Percentiles rank a stretch among this genome's conserved stretches.
These are phyloP conservation scores for Echium plantagineum DNA, from an alignment of 257 asterid species.

Conservation along the genomic window DNA sequence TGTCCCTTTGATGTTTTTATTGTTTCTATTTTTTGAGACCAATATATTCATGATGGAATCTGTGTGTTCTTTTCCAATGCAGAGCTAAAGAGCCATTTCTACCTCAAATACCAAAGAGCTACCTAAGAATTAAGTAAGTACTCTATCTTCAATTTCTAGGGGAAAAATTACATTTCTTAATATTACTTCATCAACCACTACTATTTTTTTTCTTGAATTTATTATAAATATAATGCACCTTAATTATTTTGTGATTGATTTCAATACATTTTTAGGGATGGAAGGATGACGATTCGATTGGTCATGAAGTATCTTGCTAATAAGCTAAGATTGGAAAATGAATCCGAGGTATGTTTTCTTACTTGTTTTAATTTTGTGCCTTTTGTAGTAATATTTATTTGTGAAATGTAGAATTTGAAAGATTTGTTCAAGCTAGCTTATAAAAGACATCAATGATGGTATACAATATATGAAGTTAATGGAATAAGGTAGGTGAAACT, in stretches of 20 bases:
- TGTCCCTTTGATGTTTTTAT: not conserved
- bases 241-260: not conserved
- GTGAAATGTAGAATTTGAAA: not conserved
- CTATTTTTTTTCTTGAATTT: not conserved
- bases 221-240: not conserved
- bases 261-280: slow-evolving; percentile 43
- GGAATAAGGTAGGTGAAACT: not conserved
- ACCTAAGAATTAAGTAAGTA: slow-evolving; percentile 81
- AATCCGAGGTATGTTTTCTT: slow-evolving; percentile 70
- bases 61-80: slow-evolving; percentile 14
- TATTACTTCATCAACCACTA: not conserved
- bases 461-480: not conserved
- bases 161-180: too few species aligned
- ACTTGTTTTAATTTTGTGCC: not conserved
- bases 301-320: slow-evolving; percentile 78
- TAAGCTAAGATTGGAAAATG: slow-evolving; percentile 73
- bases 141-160: not conserved
- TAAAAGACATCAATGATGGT: not conserved
- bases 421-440: not conserved
- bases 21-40: slow-evolving; percentile 6
- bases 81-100: slow-evolving; percentile 72
- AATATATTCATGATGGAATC: slow-evolving; percentile 2
- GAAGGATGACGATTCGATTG: slow-evolving; percentile 70
- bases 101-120: slow-evolving; percentile 91
- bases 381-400: not conserved